Evolutionary conservation across 768 basidiomycete genomes (phyloP).

Genomic region (Coprinellus micaceus): DNA sequence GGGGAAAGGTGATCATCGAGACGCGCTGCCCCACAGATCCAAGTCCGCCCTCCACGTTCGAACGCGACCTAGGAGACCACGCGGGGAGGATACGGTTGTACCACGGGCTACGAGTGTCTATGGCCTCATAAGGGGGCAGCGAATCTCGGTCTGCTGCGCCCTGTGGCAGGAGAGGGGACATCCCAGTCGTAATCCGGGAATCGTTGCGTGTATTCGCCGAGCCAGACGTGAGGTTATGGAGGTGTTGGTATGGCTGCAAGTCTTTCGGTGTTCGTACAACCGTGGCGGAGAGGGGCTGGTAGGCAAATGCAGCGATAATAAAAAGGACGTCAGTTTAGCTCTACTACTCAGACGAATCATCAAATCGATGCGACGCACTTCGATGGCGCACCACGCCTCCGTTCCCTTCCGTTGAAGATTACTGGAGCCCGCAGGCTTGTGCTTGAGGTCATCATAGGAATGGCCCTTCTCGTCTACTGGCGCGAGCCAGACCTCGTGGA

Average conservation of each 20-base stretch:
- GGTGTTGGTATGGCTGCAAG: constrained; percentile 3
- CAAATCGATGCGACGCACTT: not conserved
- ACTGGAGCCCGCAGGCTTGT: not conserved
- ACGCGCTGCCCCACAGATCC: not conserved
- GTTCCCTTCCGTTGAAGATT: too few species aligned
- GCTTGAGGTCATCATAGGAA: not conserved
- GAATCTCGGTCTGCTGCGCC: not conserved
- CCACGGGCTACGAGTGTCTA: not conserved
- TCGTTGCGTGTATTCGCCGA: not conserved
- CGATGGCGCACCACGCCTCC: not conserved
- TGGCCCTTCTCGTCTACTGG: not conserved
- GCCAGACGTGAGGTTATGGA: not conserved
- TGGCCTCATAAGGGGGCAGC: not conserved
- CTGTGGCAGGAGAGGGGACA: not conserved
- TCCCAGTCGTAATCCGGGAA: not conserved
- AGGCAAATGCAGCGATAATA: not conserved
- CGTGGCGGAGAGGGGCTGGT: constrained; percentile 1
- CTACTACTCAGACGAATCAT: not conserved
- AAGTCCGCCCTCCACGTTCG: not conserved
- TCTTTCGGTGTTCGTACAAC: constrained; percentile 3
- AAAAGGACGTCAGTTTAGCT: too few species aligned
- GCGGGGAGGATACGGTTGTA: not conserved
- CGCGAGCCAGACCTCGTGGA: constrained; percentile 3
- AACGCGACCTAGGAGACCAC: not conserved
- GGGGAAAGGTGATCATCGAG: not conserved